Evolutionary conservation across 768 basidiomycete species (phyloP).

Genomic region (Boletellus sp.): DNA sequence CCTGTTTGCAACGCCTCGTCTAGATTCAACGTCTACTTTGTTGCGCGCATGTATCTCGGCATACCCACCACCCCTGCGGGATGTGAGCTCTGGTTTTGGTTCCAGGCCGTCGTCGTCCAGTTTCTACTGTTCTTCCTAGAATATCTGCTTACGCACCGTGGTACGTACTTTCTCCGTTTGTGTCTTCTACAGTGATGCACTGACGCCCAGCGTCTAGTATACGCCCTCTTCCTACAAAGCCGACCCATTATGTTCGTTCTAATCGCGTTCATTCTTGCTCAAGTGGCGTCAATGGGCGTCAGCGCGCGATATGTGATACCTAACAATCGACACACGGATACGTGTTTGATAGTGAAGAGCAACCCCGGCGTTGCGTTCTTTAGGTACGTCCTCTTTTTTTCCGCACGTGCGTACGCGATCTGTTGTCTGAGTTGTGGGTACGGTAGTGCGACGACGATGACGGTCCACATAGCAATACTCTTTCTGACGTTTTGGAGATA

Average conservation of each 20-base stretch:
- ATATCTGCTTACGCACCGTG: conserved; percentile 13
- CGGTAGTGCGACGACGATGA: conserved; percentile 17
- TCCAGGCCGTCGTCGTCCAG: conserved; percentile 13
- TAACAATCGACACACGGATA: conserved; percentile 2
- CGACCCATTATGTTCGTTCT: conserved; percentile 7
- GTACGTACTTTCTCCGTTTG: conserved; percentile 1
- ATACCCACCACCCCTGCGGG: not conserved
- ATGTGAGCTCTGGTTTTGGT: conserved; percentile 18
- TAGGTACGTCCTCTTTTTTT: conserved; percentile 4
- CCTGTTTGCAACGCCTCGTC: too few relatives aligned
- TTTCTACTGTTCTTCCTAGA: conserved; percentile 12
- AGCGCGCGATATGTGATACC: conserved; percentile 12
- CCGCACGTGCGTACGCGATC: not conserved
- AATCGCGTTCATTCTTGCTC: conserved; percentile 4
- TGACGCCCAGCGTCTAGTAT: conserved; percentile 8
- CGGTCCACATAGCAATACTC: conserved; percentile 6
- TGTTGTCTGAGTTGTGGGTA: not conserved
- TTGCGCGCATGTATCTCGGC: conserved; percentile 13
- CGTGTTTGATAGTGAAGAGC: conserved; percentile 11
- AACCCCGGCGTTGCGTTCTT: conserved; percentile 15
- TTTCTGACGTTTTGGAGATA: conserved; percentile 17
- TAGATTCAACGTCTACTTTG: conserved; percentile 24
- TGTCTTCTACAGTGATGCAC: not conserved
- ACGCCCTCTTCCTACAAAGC: conserved; percentile 13
- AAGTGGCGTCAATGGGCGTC: conserved; percentile 15